Conservation (phyloP, 257 asterid species). For the Gynochthodes officinalis region DNA sequence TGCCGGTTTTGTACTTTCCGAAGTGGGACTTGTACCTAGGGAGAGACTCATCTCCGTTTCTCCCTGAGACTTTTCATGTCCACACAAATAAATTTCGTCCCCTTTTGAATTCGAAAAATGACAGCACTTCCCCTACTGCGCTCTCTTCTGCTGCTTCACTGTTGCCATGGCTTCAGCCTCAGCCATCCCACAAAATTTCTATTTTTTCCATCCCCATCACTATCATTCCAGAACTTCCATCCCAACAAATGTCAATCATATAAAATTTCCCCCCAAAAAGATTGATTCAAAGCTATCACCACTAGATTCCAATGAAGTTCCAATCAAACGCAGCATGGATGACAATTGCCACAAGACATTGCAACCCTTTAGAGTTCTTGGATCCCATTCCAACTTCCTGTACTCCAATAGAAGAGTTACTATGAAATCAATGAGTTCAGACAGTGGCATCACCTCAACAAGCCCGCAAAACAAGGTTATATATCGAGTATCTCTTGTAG, state of each 20-base stretch:
- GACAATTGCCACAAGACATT: constrained; percentile 7
- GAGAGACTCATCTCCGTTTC: constrained; percentile 14
- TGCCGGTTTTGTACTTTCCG: neutral
- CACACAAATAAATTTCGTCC: constrained; percentile 51
- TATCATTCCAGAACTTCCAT: constrained; percentile 18
- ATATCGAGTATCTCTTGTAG: neutral
- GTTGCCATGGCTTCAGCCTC: constrained; percentile 38
- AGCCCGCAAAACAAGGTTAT: constrained; percentile 50
- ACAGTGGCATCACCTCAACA: constrained; percentile 35
- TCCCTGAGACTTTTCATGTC: constrained; percentile 34
- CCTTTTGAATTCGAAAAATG: constrained; percentile 30
- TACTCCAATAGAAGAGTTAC: constrained; percentile 25
- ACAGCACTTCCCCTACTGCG: constrained; percentile 23
- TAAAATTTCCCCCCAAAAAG: constrained; percentile 23
- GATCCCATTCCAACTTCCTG: constrained; percentile 19
- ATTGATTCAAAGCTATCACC: constrained; percentile 18
- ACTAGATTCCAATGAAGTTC: constrained; percentile 21
- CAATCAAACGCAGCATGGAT: neutral
- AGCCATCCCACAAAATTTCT: constrained; percentile 33
- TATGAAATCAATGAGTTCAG: constrained; percentile 49
- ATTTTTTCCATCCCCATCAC: constrained; percentile 35
- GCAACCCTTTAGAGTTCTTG: constrained; percentile 20
- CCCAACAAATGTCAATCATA: constrained; percentile 13
- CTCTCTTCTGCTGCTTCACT: constrained; percentile 20
- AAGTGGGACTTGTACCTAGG: neutral